Base-by-base conservation (phyloP, 768 basidiomycete species). In the Cystofilobasidium macerans region DNA sequence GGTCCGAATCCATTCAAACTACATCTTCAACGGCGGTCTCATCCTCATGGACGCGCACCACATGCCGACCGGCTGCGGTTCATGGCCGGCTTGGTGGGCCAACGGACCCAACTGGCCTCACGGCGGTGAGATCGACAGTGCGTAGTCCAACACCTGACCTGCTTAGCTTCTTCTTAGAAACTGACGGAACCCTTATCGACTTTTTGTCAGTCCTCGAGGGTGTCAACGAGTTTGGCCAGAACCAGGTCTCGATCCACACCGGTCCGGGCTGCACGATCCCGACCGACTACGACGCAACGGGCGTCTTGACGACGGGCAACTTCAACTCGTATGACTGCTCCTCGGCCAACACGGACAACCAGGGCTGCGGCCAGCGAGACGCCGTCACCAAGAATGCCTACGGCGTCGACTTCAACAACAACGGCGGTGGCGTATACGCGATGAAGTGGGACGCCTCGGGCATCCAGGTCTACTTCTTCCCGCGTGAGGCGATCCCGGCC, bases 41-140 rank as follows among this genome's bases (percentile, higher is more conserved):
- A 79, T 91, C 69, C 79, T 92, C 54, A 81, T 92, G 80, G 89
- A 93, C 76, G 82, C 88, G 30, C 80, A 84, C 30, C 90, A 94
- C 74, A 89, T 92, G 86, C 90, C 90, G 11, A 84, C 85, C 0
- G 91, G 90, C 18, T 93, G 90, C 75, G 90, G 85, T 42, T 85
- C 85, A 38, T 61, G 73, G 66, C 69, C 69, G n/a, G 81, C 81
- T 4, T 82, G 80, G 74, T 81, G 81, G 81, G 76, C 78, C 45
- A 79, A 82, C 70, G 81, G 81, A 9, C 80, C 79, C 60, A 76
- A 77, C 69, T 77, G 74, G 75, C 74, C 74, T 22, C 38, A 11
- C n/a, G 30, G 57, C 57, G 30, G 61, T 32, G 61, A 61, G 60
- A 68, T 68, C 48, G 66, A 68, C 48, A 63, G n/a, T n/a, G n/a